A percentile compares a stretch with the other conserved stretches of the same genome.
phyloP scores from a whole-genome alignment of 306 rosid species.

The Rosa chinensis region DNA sequence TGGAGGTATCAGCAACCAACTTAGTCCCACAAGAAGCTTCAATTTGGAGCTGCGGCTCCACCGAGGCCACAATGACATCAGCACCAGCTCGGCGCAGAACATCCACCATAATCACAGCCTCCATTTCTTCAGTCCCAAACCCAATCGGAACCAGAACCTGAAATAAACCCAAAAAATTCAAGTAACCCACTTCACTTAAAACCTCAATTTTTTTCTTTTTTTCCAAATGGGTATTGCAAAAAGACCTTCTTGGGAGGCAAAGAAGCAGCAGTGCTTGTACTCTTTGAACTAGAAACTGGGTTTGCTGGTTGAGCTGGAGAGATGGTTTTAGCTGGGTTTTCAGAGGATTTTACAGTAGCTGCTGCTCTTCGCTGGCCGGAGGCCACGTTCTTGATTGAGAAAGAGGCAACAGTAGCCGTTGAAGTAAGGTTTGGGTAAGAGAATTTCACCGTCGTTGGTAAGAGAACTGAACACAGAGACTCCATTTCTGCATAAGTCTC shows the following conservation, averaged over 20 bases:
- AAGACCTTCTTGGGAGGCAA: conserved; percentile 58
- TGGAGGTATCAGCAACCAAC: conserved; percentile 75
- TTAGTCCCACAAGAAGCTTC: conserved; percentile 74
- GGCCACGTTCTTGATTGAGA: conserved; percentile 34
- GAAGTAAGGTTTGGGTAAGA: conserved; percentile 34
- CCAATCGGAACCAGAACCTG: conserved; percentile 90
- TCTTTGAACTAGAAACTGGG: conserved; percentile 5
- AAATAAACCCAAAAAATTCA: neutral
- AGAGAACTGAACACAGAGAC: conserved; percentile 41
- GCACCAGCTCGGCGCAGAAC: conserved; percentile 97
- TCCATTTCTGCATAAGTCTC: conserved; percentile 30
- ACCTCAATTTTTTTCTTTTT: neutral
- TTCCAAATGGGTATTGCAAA: conserved; percentile 16
- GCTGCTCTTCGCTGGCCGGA: conserved; percentile 26
- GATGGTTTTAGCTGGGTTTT: conserved; percentile 35
- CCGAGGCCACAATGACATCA: conserved; percentile 85
- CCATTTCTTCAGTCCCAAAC: conserved; percentile 94
- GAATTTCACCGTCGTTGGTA: conserved; percentile 21
- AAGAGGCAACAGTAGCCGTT: conserved; percentile 19
- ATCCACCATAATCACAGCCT: conserved; percentile 76
- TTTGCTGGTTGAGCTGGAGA: conserved; percentile 23
- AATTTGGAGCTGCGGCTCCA: conserved; percentile 73
- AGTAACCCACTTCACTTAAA: neutral
- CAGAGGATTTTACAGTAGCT: conserved; percentile 39
- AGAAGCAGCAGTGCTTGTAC: conserved; percentile 27